Base-by-base conservation (phyloP, 345 rosid genomes). In the Eutrema yunnanense region DNA sequence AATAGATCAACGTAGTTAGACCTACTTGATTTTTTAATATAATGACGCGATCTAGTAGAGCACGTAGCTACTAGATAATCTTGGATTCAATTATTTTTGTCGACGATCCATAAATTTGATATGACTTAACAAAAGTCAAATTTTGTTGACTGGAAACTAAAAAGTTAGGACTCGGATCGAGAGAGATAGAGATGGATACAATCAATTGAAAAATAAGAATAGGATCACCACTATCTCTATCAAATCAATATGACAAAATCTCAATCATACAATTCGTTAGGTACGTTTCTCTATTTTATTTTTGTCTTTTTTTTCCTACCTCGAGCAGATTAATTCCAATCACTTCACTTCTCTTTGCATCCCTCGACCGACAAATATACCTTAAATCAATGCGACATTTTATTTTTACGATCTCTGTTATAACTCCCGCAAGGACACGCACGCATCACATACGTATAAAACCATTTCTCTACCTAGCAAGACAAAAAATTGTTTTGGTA, bases 221-320 rank as follows among this genome's bases (percentile, higher is more conserved):
- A 19, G 57, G 56, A 75, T 69, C 69, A 68, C 11, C 65, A 69
- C 69, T 68, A 75, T 69, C 79, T 53, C 79, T 62, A 62, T 75
- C 79, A 61, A 41, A 68, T 67, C 59, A 46, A 46, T 29, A n/a
- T 46, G 73, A 68, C 65, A 44, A 61, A 53, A 62, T 22, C 76
- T 63, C 79, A 60, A 75, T 61, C 78, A 74, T 69, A 33, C 53
- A 49, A 43, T 44, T 69, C 14, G 74, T 75, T 68, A 46, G 74
- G 59, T 62, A 68, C 57, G 65, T 75, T 62, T 69, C 59, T 62
- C 53, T 54, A 11, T 30, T 37, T 55, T 16, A 9, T 19, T 32
- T 11, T 49, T 44, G 50, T 42, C 40, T 27, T 40, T 33, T 58
- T 49, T 36, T 2, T 19, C 11, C 34, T 22, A 54, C 27, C 56